Evolutionary conservation across 2,329 filamentous ascomycete species (phyloP), one percentile per base, ranked within the genome.

Genomic region (Aspergillus sclerotialis): DNA sequence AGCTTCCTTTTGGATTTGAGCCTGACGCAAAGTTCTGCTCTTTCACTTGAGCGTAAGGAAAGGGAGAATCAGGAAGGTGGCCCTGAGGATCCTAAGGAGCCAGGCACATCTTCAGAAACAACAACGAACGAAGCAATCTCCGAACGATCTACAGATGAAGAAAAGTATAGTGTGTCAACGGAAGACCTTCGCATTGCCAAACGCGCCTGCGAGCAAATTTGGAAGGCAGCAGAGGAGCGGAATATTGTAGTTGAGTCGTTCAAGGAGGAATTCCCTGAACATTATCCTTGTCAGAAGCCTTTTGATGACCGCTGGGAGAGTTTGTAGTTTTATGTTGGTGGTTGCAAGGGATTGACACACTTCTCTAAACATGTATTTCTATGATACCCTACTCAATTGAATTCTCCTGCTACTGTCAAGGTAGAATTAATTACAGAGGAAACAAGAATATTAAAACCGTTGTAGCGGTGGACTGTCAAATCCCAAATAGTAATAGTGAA

Each of bases 1-100:
- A 46, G 43, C 4, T 49, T 50, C n/a, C 44, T 47, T 4, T 35
- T 53, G 2, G 51, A 54, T 37, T 28, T 52, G 19, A 10, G 19
- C 7, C 19, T 7, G 19, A 23, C 6, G 19, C 7, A 7, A 7
- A 10, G 10, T 10, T 10, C 19, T 6, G 6, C 10, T 10, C 6
- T 23, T 7, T 6, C 19, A 6, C 10, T 10, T 6, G 19, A 6
- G 6, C 19, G 19, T 6, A 23, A 23, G 10, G 7, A 23, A 10
- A 23, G 19, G 19, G 19, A 23, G 10, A 23, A 10, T 10, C n/a
- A n/a, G n/a, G n/a, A n/a, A n/a, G n/a, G n/a, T n/a, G n/a, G n/a
- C n/a, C n/a, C n/a, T n/a, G n/a, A n/a, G n/a, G n/a, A n/a, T n/a
- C n/a, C n/a, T n/a, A n/a, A n/a, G n/a, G 19, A 23, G 19, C 6